Base-by-base conservation (phyloP, 2,329 filamentous ascomycete genomes). In the Fusarium sp. region DNA sequence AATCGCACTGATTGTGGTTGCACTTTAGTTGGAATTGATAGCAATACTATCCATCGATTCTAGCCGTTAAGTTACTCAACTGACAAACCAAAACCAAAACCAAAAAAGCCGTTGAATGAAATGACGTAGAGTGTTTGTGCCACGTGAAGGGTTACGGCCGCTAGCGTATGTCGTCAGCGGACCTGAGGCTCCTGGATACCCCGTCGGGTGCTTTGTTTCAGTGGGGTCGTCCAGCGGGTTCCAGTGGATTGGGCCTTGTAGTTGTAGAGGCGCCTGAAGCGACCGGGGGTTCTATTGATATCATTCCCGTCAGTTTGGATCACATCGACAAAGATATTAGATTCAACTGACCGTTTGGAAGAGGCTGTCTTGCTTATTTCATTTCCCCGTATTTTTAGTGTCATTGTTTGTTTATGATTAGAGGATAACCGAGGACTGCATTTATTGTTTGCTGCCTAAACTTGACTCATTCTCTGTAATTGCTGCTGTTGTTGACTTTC, bases 81-180 rank as follows among this genome's bases (percentile, higher is more conserved):
- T 65, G 46, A 65, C 45, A 46, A n/a, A 28, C 26, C 26, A 28
- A 28, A 12, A 28, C 28, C 26, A 28, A 28, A 28, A 51, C 45
- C 13, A 39, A 16, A 50, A 58, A 30, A 46, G 28, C 41, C 46
- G 48, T 61, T 50, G 51, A 46, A 60, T 64, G 44, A 18, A 41
- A 66, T 69, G 66, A 70, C 66, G 66, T 69, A 69, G 56, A 43
- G 19, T 42, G 49, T 42, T 52, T 52, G 56, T 26, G 52, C 62
- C 66, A 69, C 66, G 66, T 69, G 66, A 69, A 69, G 56, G 25
- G 49, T 42, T 42, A 48, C 34, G 39, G 23, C 31, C 42, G 46
- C 49, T 69, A 70, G 61, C 66, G 56, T 43, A 70, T 69, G 66
- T 62, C 66, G 61, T 70, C 66, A 70, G 66, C 66, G 66, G 66